Evolutionary conservation across 2,329 filamentous ascomycete species (phyloP).

Genomic region (Colletotrichum kahawae): DNA sequence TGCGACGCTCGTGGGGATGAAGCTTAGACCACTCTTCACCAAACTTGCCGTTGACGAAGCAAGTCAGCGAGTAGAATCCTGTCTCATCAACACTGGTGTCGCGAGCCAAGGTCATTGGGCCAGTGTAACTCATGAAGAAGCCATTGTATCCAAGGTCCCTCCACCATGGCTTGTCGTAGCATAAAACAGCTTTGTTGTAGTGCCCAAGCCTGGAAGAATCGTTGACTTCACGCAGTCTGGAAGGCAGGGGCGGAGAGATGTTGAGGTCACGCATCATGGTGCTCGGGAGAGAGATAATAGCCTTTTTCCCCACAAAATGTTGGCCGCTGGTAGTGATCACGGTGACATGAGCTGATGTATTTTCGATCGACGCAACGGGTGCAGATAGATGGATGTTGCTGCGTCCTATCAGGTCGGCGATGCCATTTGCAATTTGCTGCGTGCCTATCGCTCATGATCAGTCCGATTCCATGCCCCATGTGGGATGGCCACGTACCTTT

Average conservation of each 20-base stretch:
- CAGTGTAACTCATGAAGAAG: constrained; percentile 43
- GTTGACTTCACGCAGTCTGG: constrained; percentile 36
- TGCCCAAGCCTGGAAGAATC: constrained; percentile 42
- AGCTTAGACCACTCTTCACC: constrained; percentile 40
- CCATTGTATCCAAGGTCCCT: constrained; percentile 38
- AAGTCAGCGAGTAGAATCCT: constrained; percentile 39
- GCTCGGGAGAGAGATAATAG: constrained; percentile 54
- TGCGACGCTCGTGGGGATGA: constrained; percentile 29
- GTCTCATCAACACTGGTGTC: constrained; percentile 42
- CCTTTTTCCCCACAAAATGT: constrained; percentile 37
- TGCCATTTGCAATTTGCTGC: constrained; percentile 28
- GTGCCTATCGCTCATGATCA: constrained; percentile 18
- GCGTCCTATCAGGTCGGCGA: constrained; percentile 30
- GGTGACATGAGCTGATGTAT: constrained; percentile 14
- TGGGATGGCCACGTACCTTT: constrained; percentile 14
- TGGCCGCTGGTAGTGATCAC: constrained; percentile 28
- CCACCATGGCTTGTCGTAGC: constrained; percentile 38
- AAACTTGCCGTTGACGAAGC: constrained; percentile 43
- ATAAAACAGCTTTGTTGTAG: constrained; percentile 47
- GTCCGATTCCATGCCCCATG: neutral
- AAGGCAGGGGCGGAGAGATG: constrained; percentile 50
- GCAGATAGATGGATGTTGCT: constrained; percentile 22
- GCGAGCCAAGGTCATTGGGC: constrained; percentile 42
- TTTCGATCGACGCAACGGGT: constrained; percentile 29
- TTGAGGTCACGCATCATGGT: constrained; percentile 49